Conservation (phyloP, 495 filamentous ascomycete species). For the Penicillium lagena region DNA sequence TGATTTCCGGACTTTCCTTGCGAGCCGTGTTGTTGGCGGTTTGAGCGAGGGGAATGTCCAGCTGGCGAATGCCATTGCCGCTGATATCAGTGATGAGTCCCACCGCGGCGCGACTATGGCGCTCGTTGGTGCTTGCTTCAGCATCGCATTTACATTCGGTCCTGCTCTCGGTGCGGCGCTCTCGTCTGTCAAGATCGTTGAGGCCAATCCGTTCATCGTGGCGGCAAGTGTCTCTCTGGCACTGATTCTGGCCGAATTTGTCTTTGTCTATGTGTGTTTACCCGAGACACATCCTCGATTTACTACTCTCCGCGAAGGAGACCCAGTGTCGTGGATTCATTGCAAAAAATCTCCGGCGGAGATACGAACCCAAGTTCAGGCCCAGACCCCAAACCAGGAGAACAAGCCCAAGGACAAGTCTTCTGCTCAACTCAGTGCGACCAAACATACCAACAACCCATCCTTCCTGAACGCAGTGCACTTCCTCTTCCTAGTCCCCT, state of each 20-base stretch:
- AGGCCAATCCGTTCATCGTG: constrained; percentile 86
- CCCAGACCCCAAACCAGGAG: neutral
- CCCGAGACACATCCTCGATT: constrained; percentile 77
- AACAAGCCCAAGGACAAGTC: constrained; percentile 6
- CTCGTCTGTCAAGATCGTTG: constrained; percentile 63
- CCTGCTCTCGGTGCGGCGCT: constrained; percentile 86
- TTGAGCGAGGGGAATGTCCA: constrained; percentile 97
- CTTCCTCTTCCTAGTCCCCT: constrained; percentile 89
- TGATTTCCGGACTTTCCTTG: constrained; percentile 93
- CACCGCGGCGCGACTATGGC: constrained; percentile 88
- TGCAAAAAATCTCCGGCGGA: neutral
- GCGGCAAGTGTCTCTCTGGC: constrained; percentile 79
- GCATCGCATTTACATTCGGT: constrained; percentile 93
- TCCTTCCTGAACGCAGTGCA: constrained; percentile 80
- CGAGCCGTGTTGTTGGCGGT: constrained; percentile 84
- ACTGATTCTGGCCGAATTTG: constrained; percentile 77
- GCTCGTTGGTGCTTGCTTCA: constrained; percentile 92
- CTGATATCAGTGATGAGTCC: constrained; percentile 82
- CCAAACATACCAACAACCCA: constrained; percentile 67
- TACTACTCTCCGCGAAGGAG: constrained; percentile 25
- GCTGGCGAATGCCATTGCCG: constrained; percentile 92
- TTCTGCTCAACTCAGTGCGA: neutral
- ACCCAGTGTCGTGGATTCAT: neutral
- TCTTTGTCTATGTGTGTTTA: constrained; percentile 78
- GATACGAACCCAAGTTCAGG: neutral